These are phyloP conservation scores for Geoglossum glabrum DNA, from an alignment of 495 filamentous ascomycete genomes.

Conservation along the genomic window DNA sequence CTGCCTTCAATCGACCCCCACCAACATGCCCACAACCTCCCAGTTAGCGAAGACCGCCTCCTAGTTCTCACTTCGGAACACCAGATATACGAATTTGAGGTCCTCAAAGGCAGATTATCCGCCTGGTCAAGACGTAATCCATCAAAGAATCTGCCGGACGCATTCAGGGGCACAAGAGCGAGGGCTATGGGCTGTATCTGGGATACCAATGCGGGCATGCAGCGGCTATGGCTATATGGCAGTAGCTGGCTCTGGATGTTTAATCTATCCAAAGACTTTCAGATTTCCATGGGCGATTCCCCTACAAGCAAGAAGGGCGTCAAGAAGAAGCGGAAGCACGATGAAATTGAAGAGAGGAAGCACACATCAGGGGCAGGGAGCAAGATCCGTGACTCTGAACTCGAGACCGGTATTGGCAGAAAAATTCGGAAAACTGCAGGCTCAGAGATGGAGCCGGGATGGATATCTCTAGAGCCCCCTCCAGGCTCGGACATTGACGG, in stretches of 20 bases:
- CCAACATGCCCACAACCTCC: constrained; percentile 23
- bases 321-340: constrained; percentile 28
- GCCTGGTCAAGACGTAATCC: constrained; percentile 78
- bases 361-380: constrained; percentile 36
- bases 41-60: constrained; percentile 35
- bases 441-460: constrained; percentile 21
- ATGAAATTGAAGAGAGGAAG: background rate
- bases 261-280: constrained; percentile 56
- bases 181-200: constrained; percentile 68
- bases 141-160: constrained; percentile 45
- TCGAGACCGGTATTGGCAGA: constrained; percentile 33
- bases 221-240: constrained; percentile 74
- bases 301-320: constrained; percentile 8
- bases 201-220: constrained; percentile 37
- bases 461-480: constrained; percentile 26
- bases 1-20: constrained; percentile 16
- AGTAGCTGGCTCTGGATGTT: constrained; percentile 82
- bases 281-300: constrained; percentile 17
- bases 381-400: constrained; percentile 34
- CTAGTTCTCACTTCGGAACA: constrained; percentile 57
- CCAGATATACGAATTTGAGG: constrained; percentile 56
- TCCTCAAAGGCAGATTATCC: constrained; percentile 48
- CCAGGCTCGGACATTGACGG: constrained; percentile 17
- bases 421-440: constrained; percentile 33
- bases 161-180: constrained; percentile 51